phyloP scores from a whole-genome alignment of 768 basidiomycete genomes.

The Mycena belliarum region DNA sequence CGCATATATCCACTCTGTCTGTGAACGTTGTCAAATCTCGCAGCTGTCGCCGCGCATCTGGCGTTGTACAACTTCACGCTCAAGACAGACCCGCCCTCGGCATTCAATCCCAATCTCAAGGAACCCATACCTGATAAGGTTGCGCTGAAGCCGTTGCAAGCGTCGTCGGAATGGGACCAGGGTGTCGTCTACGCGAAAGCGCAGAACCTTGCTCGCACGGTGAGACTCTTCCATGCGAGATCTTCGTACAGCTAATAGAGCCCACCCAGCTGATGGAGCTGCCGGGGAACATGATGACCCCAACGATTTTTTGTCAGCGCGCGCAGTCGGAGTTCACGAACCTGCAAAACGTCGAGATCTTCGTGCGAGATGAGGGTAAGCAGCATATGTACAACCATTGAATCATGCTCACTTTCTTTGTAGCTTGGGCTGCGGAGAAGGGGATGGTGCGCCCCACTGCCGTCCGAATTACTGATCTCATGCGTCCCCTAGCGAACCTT shows the following conservation, averaged over 20 bases:
- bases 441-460: constrained; percentile 60
- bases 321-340: constrained; percentile 66
- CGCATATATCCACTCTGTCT: constrained; percentile 21
- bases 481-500: constrained; percentile 62
- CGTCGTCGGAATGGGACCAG: constrained; percentile 66
- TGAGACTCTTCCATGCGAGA: constrained; percentile 30
- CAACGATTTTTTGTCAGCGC: constrained; percentile 79
- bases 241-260: background rate
- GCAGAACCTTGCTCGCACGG: constrained; percentile 81
- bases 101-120: constrained; percentile 61
- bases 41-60: constrained; percentile 79
- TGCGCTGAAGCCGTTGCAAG: constrained; percentile 44
- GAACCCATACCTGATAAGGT: constrained; percentile 53
- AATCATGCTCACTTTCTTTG: constrained; percentile 7
- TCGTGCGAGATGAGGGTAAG: constrained; percentile 73
- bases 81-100: constrained; percentile 70
- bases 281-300: constrained; percentile 85
- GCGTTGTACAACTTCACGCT: constrained; percentile 76
- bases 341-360: constrained; percentile 65
- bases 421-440: constrained; percentile 82
- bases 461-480: background rate
- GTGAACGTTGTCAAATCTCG: constrained; percentile 2
- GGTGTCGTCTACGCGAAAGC: constrained; percentile 74
- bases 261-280: constrained; percentile 70
- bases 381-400: background rate